Evolutionary conservation across 345 rosid genomes (phyloP), one percentile per base, ranked within the genome.

Genomic region (Eucalyptus grandis): DNA sequence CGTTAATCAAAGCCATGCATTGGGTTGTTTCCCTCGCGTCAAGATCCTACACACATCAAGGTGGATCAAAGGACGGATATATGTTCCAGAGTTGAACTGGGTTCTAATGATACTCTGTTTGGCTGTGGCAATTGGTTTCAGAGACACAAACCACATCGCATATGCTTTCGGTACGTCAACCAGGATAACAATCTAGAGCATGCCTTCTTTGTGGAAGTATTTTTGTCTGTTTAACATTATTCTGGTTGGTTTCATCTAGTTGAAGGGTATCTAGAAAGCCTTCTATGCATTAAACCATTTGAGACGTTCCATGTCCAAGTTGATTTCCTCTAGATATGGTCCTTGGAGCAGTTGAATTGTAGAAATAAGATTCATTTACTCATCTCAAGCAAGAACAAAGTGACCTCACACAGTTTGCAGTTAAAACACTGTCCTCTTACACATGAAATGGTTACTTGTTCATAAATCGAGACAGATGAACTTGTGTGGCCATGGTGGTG

Each of bases 31-130:
- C 89, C 99, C 99, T 67, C 98, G 97, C 3, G 93, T 97, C 94
- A 98, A 98, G 95, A 92, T 97, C 90, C 98, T 97, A 82, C 98
- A 95, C 92, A 96, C 96, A 91, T 92, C 96, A 87, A 95, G 95
- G 91, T 98, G 99, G 98, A 89, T 93, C 87, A 94, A 89, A 92
- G 96, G 97, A 89, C 98, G 96, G 90, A 95, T 96, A 89, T 97
- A 94, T 94, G 95, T 98, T 90, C 99, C 99, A 14, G 99, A 97
- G 96, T 95, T 98, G 89, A 98, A 98, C 87, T 98, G 99, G 99
- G 94, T 95, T 85, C 97, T 96, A 72, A 94, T 98, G 99, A 90
- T 97, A 93, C 96, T 98, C 90, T 92, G 98, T 88, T 94, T 96
- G 88, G 92, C 95, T 49, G 95, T 97, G 87, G 95, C 95, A 26